Conservation (phyloP, 2,329 filamentous ascomycete genomes). For the Rutstroemia sp. region DNA sequence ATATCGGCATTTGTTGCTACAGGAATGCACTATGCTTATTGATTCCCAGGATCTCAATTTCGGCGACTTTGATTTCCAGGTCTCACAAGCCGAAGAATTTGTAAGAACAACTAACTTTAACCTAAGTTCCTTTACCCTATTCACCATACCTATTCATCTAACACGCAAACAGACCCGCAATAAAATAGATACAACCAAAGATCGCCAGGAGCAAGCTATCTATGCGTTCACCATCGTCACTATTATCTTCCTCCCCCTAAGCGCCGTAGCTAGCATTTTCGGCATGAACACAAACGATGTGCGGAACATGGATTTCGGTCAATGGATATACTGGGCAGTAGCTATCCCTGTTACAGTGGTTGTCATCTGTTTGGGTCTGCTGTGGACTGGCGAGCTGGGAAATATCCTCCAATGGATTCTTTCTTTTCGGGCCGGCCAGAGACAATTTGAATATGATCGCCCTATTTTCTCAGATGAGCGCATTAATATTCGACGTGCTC, state of each 20-base stretch:
- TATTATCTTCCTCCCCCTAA: conserved; percentile 30
- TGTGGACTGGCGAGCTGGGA: conserved; percentile 17
- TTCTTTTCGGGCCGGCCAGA: too few species aligned
- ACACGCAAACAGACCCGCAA: not conserved
- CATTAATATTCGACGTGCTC: too few species aligned
- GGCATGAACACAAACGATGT: conserved; percentile 30
- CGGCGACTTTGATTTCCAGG: too few species aligned
- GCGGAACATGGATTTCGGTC: conserved; percentile 24
- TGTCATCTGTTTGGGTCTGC: conserved; percentile 18
- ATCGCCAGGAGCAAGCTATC: conserved; percentile 26
- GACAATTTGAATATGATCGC: too few species aligned
- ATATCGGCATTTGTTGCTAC: too few species aligned
- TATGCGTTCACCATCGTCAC: conserved; percentile 30
- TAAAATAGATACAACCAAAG: conserved; percentile 23
- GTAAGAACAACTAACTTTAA: not conserved
- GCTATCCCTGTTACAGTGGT: conserved; percentile 27
- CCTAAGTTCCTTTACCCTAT: not conserved
- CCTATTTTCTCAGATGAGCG: too few species aligned
- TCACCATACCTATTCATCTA: not conserved
- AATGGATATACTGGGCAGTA: conserved; percentile 29
- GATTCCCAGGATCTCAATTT: too few species aligned
- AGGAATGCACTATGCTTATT: too few species aligned
- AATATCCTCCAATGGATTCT: too few species aligned
- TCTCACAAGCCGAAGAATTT: not conserved
- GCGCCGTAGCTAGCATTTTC: conserved; percentile 27